Base-by-base conservation (phyloP, 345 rosid species). In the Lepidium didymum region DNA sequence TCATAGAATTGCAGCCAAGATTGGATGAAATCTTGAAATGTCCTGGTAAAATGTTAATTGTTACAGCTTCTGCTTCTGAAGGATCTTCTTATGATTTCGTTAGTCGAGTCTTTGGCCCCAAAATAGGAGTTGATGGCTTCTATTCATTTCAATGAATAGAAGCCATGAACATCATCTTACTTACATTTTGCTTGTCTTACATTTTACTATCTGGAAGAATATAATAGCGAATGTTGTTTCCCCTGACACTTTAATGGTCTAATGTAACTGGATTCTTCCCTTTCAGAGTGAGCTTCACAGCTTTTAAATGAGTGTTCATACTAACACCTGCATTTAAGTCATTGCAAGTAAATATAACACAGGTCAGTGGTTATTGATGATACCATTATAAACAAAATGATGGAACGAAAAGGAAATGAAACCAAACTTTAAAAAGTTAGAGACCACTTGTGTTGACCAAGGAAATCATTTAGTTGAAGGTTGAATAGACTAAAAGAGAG, bases 271-370 rank as follows among this genome's bases (percentile, higher is more conserved):
- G 96, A 72, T 91, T 89, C 78, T 91, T 91, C 69, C 99, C 99
- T 83, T 91, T 95, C 77, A 95, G 56, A 15, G 96, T 91, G 21
- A 95, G 89, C 63, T 95, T 91, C 83, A 95, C 99, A 3, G 94
- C 80, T 77, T 91, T 95, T 81, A 95, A 77, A 79, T 95, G 99
- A 3, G 98, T 95, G 74, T 95, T 95, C 99, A 95, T 91, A 41
- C 99, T 91, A 70, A 91, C 82, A 78, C 99, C 99, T 95, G 59
- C 70, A 75, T 51, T 29, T 16, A n/a, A 41, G 15, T 38, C 36
- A 56, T 56, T 6, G 10, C 72, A 52, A 43, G 16, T 6, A 61
- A 38, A 56, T 38, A 56, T 37, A 56, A 10, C 12, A 46, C 65
- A 4, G 8, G 43, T 60, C 10, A 59, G 36, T 42, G 55, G 8